Evolutionary conservation across 495 filamentous ascomycete genomes (phyloP).

Genomic region (Bacidia gigantensis): DNA sequence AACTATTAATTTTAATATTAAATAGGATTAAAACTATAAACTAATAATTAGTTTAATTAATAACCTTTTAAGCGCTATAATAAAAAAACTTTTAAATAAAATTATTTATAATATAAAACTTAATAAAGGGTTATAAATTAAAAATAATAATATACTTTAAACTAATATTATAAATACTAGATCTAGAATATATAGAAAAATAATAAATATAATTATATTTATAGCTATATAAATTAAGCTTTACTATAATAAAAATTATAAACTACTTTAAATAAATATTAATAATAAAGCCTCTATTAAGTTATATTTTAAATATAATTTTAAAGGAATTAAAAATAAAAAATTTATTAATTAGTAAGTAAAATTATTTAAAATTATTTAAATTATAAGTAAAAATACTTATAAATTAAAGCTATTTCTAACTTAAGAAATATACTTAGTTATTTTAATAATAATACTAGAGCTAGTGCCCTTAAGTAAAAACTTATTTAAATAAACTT

Average conservation of each 20-base stretch:
- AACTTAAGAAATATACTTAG: not conserved
- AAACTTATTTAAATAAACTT: not conserved
- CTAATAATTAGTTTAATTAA: not conserved
- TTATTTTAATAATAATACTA: not conserved
- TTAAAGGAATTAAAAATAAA: not conserved
- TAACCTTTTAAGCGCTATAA: not conserved
- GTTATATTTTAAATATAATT: not conserved
- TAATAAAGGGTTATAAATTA: not conserved
- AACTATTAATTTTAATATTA: not conserved
- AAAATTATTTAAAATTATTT: not conserved
- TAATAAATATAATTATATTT: conserved; percentile 2
- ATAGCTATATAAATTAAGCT: not conserved
- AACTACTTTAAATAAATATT: not conserved
- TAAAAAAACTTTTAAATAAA: not conserved
- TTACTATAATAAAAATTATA: not conserved
- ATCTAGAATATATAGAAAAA: not conserved
- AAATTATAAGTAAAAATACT: not conserved
- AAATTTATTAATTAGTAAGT: not conserved
- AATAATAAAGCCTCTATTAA: not conserved
- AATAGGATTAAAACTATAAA: not conserved
- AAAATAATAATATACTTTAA: not conserved
- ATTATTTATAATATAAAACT: not conserved
- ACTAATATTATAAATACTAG: not conserved
- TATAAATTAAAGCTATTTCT: not conserved
- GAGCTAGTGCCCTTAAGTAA: not conserved